Percentiles rank a stretch among this genome's conserved stretches.
phyloP scores from a whole-genome alignment of 2,329 filamentous ascomycete genomes.

The Alternaria infectoria region DNA sequence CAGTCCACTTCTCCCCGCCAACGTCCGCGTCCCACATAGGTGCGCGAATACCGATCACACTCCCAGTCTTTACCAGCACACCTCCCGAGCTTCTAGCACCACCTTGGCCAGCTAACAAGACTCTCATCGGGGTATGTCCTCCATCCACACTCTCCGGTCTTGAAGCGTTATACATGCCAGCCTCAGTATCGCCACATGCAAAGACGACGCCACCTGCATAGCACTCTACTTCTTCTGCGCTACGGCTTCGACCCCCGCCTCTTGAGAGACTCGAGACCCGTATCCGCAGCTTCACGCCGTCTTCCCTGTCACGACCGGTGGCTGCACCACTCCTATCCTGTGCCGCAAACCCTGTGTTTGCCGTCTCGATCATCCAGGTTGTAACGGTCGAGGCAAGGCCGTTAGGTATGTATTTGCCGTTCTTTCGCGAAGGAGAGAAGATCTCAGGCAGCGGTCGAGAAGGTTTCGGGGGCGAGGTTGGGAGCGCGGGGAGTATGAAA shows the following conservation, averaged over 20 bases:
- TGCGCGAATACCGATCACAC: conserved; percentile 45
- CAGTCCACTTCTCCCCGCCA: conserved; percentile 42
- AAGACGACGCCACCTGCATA: conserved; percentile 31
- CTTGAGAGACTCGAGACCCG: neutral
- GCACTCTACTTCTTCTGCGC: conserved; percentile 20
- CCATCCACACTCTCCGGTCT: neutral
- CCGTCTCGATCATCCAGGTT: conserved; percentile 58
- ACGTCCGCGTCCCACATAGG: conserved; percentile 53
- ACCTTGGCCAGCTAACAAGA: conserved; percentile 40
- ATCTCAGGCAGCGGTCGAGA: conserved; percentile 55
- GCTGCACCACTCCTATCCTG: conserved; percentile 15
- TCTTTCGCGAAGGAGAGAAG: conserved; percentile 61
- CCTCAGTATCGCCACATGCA: conserved; percentile 22
- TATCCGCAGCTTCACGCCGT: conserved; percentile 33
- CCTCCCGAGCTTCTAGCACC: conserved; percentile 23
- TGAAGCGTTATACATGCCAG: conserved; percentile 20
- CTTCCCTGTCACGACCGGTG: conserved; percentile 28
- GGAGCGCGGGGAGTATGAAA: conserved; percentile 47
- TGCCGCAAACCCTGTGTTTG: conserved; percentile 28
- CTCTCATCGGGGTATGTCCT: conserved; percentile 9
- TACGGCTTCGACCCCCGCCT: neutral
- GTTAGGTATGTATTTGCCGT: conserved; percentile 56
- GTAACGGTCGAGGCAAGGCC: conserved; percentile 59
- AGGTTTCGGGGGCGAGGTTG: conserved; percentile 33
- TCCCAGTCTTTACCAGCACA: conserved; percentile 30